These are phyloP conservation scores for Zymoseptoria passerinii DNA, from an alignment of 2,329 filamentous ascomycete genomes.

Conservation along the genomic window DNA sequence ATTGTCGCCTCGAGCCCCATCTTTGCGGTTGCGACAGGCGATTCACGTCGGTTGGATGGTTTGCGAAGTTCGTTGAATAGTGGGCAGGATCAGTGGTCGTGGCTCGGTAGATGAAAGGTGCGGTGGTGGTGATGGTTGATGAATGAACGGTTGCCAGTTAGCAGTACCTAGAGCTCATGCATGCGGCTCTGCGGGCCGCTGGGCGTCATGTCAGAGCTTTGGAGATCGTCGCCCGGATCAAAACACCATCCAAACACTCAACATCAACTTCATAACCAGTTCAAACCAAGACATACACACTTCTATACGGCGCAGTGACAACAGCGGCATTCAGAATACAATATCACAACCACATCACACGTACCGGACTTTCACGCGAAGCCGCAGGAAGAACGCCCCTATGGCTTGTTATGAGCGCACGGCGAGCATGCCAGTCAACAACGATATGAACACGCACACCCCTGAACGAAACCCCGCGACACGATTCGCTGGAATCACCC, in stretches of 20 bases:
- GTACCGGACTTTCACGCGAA: background rate
- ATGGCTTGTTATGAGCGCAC: background rate
- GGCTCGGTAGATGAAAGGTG: background rate
- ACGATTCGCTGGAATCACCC: slow-evolving; percentile 26
- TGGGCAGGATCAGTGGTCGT: background rate
- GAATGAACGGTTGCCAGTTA: background rate
- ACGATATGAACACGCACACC: slow-evolving; percentile 14
- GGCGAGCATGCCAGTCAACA: background rate
- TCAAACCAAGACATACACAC: background rate
- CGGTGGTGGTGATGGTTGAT: background rate
- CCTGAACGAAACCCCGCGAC: slow-evolving; percentile 17
- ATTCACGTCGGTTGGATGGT: background rate
- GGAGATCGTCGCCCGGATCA: background rate
- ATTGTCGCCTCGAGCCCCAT: slow-evolving; percentile 99
- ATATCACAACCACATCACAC: background rate
- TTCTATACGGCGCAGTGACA: background rate
- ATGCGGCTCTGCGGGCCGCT: background rate
- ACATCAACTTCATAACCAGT: background rate
- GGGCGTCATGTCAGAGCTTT: background rate
- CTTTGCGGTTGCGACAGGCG: slow-evolving; percentile 43
- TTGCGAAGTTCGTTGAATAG: background rate
- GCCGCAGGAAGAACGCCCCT: background rate
- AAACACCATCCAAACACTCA: background rate
- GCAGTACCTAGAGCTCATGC: background rate
- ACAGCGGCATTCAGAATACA: background rate